These are phyloP conservation scores for Cryptosporidium viatorum DNA, from an alignment of 169 alveolate genomes.

Conservation along the genomic window DNA sequence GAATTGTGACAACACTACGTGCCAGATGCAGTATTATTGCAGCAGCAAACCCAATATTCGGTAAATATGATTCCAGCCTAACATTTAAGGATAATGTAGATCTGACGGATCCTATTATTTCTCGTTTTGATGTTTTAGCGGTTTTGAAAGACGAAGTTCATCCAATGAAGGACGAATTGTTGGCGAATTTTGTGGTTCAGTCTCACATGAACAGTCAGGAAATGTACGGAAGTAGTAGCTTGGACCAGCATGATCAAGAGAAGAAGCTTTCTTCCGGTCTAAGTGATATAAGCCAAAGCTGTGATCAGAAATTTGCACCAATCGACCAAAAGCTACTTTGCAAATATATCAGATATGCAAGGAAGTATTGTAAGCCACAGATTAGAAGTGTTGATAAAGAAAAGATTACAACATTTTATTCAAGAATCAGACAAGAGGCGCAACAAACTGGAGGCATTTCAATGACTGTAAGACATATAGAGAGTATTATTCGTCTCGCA, in stretches of 20 bases:
- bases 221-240: slow-evolving; percentile 72
- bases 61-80: slow-evolving; percentile 95
- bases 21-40: slow-evolving; percentile 99
- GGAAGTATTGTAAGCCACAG: slow-evolving; percentile 88
- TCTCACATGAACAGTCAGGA: slow-evolving; percentile 78
- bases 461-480: slow-evolving; percentile 96
- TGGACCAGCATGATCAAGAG: slow-evolving; percentile 68
- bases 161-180: slow-evolving; percentile 91
- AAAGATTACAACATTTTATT: slow-evolving; percentile 91
- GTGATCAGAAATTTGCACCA: slow-evolving; percentile 76
- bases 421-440: slow-evolving; percentile 94
- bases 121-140: slow-evolving; percentile 98
- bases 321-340: slow-evolving; percentile 92
- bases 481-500: slow-evolving; percentile 94
- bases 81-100: slow-evolving; percentile 99
- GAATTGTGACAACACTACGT: slow-evolving; percentile 96
- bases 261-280: slow-evolving; percentile 76
- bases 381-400: slow-evolving; percentile 88
- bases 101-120: slow-evolving; percentile 98
- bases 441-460: slow-evolving; percentile 96
- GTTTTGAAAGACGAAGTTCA: slow-evolving; percentile 98
- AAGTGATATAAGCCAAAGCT: not conserved
- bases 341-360: slow-evolving; percentile 96
- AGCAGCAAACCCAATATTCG: slow-evolving; percentile 99
- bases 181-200: slow-evolving; percentile 96